Conservation (phyloP, 805 yeast genomes). For the Kodamaea restingae region DNA sequence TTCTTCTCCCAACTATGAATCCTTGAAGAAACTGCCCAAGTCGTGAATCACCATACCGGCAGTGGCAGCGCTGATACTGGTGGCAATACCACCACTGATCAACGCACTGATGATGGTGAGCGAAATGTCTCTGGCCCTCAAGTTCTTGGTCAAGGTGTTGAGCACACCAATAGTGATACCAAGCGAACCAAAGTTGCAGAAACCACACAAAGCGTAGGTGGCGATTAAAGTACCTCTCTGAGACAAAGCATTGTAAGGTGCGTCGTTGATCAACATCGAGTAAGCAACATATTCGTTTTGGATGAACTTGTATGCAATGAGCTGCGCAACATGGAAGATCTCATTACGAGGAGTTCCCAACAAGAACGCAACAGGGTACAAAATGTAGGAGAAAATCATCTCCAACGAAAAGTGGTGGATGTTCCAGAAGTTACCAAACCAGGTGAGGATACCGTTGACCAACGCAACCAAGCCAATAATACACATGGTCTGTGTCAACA, state of each 20-base stretch:
- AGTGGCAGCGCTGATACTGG: conserved; percentile 53
- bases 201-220: conserved; percentile 61
- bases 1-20: not conserved
- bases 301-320: conserved; percentile 54
- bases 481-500: conserved; percentile 56
- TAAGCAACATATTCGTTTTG: conserved; percentile 62
- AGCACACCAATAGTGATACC: conserved; percentile 61
- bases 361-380: conserved; percentile 58
- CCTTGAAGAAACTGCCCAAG: conserved; percentile 22
- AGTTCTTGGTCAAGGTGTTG: conserved; percentile 50
- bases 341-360: conserved; percentile 54
- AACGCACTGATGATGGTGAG: conserved; percentile 45
- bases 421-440: conserved; percentile 64
- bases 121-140: conserved; percentile 46
- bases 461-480: conserved; percentile 58
- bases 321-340: conserved; percentile 45
- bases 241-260: conserved; percentile 45
- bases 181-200: conserved; percentile 58
- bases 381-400: conserved; percentile 52
- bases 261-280: conserved; percentile 34
- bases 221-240: conserved; percentile 52
- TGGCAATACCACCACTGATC: conserved; percentile 49
- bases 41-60: conserved; percentile 63
- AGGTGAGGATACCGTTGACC: conserved; percentile 50
- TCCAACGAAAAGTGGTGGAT: conserved; percentile 49